phyloP scores from a whole-genome alignment of 371 early-diverging fungal genomes.

The Funneliformis caledonium region DNA sequence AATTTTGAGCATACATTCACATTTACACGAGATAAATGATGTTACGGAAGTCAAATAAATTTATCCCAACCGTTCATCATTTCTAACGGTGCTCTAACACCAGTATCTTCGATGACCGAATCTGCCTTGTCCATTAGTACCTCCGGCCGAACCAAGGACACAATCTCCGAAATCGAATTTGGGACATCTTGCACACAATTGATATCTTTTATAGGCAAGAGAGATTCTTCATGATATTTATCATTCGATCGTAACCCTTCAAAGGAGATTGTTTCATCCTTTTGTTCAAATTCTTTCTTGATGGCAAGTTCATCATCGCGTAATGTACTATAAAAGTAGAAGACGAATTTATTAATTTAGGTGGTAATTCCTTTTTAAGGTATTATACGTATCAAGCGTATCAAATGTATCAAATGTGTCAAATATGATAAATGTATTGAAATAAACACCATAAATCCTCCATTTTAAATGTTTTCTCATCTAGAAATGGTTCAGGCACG shows the following conservation, averaged over 20 bases:
- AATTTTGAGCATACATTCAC: not conserved
- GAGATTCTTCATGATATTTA: slow-evolving; percentile 24
- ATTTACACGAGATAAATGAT: not conserved
- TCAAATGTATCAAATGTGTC: not conserved
- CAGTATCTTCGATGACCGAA: slow-evolving; percentile 26
- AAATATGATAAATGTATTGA: not conserved
- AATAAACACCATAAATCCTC: slow-evolving; percentile 27
- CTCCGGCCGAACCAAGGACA: not conserved
- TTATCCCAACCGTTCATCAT: slow-evolving; percentile 38
- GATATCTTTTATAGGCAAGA: not conserved
- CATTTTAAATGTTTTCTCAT: not conserved
- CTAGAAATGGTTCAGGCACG: not conserved
- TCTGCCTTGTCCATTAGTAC: not conserved
- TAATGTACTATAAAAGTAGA: not conserved
- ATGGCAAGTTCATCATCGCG: no score
- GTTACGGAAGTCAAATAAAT: no score
- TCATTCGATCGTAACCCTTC: not conserved
- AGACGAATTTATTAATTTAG: not conserved
- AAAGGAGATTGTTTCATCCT: not conserved
- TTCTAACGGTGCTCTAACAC: slow-evolving; percentile 33
- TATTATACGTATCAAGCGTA: no score
- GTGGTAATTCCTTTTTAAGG: no score
- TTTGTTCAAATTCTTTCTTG: not conserved
- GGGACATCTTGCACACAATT: not conserved
- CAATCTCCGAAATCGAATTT: not conserved